These are phyloP conservation scores for Phytophthora cactorum DNA, from an alignment of 352 stramenopile species.

Conservation along the genomic window DNA sequence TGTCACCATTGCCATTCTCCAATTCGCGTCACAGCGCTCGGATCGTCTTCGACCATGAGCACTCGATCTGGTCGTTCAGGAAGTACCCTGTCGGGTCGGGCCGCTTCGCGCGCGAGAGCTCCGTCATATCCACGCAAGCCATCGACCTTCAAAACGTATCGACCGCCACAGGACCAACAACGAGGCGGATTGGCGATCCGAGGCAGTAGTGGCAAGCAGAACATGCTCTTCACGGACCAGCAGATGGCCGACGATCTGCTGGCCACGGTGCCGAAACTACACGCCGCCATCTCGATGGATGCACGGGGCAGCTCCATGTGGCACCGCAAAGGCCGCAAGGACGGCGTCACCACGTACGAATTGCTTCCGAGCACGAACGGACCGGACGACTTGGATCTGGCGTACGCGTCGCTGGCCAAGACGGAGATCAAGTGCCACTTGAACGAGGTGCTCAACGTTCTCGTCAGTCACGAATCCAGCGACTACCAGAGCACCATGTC, in stretches of 20 bases:
- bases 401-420: conserved; percentile 49
- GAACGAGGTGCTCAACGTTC: conserved; percentile 49
- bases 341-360: conserved; percentile 46
- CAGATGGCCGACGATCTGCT: conserved; percentile 45
- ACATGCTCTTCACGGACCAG: conserved; percentile 42
- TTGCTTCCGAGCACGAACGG: conserved; percentile 28
- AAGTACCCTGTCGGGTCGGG: conserved; percentile 11
- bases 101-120: background rate
- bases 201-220: conserved; percentile 24
- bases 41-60: conserved; percentile 10
- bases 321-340: conserved; percentile 44
- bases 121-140: too few relatives aligned
- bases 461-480: conserved; percentile 38
- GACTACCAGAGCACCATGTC: conserved; percentile 48
- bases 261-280: conserved; percentile 42
- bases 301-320: conserved; percentile 30
- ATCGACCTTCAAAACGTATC: conserved; percentile 31
- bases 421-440: conserved; percentile 55
- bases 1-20: too few relatives aligned
- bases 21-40: too few relatives aligned
- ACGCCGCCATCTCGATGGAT: conserved; percentile 34
- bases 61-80: conserved; percentile 26
- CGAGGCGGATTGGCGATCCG: conserved; percentile 28
- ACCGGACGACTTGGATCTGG: conserved; percentile 50
- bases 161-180: conserved; percentile 23